Base-by-base conservation (phyloP, 352 stramenopile species). In the Globisporangium echinulatum region DNA sequence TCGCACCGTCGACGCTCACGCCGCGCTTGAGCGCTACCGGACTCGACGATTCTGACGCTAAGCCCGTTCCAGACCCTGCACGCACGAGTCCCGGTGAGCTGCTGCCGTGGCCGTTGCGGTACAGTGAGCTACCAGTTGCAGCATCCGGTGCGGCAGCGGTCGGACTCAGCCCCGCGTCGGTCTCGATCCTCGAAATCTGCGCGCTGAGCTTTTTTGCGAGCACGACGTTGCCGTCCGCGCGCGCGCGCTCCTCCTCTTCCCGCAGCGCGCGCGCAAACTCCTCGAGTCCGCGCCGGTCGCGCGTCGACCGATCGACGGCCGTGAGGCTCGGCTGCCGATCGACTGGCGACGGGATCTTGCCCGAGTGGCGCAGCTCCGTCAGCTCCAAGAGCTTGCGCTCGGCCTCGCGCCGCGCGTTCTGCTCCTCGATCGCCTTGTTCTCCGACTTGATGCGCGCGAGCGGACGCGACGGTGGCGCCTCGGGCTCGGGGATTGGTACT, bases 341-440 rank as follows among this genome's bases (percentile, higher is more conserved):
- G 4, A 71, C 63, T 4, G 80, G 74, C 44, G 52, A 56, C 38
- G 76, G 62, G 62, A 84, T 83, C 37, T 81, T 84, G 56, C 82
- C 82, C 38, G 71, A 87, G 7, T 75, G 71, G 51, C 78, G 77
- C 47, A 92, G 70, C 49, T 88, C 78, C 70, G 92, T 86, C 3
- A 94, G 73, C 59, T 94, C 85, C 67, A 88, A 71, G 48, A 94
- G 54, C 61, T 92, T 94, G 40, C 76, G 82, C 65, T 94, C 82
- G 7, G 85, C 85, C 59, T 94, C 85, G 25, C 85, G 38, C 11
- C 85, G 85, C 14, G 85, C 85, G 54, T 88, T 85, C 48, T 82
- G 64, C 44, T 94, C 85, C 71, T 94, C 83, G 42, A 74, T 57
- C 48, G 88, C 80, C 38, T 82, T 74, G 42, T 85, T 69, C 39